Evolutionary conservation across 495 filamentous ascomycete species (phyloP).

Genomic region (Trichodelitschia bisporula): DNA sequence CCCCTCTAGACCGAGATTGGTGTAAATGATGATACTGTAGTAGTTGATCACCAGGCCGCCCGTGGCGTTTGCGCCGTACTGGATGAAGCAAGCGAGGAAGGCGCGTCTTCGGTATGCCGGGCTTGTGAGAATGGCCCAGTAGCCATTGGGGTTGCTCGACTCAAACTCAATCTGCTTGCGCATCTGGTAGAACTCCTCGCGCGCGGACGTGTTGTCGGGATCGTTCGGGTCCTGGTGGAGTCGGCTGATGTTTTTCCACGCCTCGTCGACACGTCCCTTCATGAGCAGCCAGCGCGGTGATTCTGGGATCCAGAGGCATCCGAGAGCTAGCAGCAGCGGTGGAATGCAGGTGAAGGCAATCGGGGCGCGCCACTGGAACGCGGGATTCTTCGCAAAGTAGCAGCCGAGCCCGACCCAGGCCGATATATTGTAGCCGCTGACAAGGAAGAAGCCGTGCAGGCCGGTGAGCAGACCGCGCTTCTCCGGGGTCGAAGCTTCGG

Average conservation of each 20-base stretch:
- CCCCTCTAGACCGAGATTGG: slow-evolving; percentile 3
- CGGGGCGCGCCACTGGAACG: slow-evolving; percentile 5
- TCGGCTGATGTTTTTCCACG: slow-evolving; percentile 4
- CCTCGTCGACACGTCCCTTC: slow-evolving; percentile 6
- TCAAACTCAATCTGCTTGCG: slow-evolving; percentile 7
- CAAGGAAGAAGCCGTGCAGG: slow-evolving; percentile 4
- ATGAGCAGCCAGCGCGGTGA: slow-evolving; percentile 30
- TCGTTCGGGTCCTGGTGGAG: slow-evolving; percentile 6
- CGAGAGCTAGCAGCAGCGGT: slow-evolving; percentile 16
- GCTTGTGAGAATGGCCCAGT: slow-evolving; percentile 5
- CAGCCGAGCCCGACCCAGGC: slow-evolving; percentile 3
- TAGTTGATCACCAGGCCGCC: slow-evolving; percentile 3
- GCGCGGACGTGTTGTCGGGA: slow-evolving; percentile 7
- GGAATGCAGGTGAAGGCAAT: slow-evolving; percentile 1
- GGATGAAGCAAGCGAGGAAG: slow-evolving; percentile 2
- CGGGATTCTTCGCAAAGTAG: slow-evolving; percentile 1
- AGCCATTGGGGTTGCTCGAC: slow-evolving; percentile 4
- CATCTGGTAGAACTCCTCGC: slow-evolving; percentile 8
- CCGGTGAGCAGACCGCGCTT: slow-evolving; percentile 2
- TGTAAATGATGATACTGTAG: slow-evolving; percentile 4
- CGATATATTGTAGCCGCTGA: slow-evolving; percentile 1
- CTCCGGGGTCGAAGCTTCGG: slow-evolving; percentile 2
- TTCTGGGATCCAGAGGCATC: slow-evolving; percentile 25
- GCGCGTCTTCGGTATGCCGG: slow-evolving; percentile 3
- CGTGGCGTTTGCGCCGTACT: slow-evolving; percentile 2